A percentile compares a stretch with the other conserved stretches of the same genome.
Evolutionary conservation across 768 basidiomycete species (phyloP).

Genomic region (Tricholoma saponaceum): DNA sequence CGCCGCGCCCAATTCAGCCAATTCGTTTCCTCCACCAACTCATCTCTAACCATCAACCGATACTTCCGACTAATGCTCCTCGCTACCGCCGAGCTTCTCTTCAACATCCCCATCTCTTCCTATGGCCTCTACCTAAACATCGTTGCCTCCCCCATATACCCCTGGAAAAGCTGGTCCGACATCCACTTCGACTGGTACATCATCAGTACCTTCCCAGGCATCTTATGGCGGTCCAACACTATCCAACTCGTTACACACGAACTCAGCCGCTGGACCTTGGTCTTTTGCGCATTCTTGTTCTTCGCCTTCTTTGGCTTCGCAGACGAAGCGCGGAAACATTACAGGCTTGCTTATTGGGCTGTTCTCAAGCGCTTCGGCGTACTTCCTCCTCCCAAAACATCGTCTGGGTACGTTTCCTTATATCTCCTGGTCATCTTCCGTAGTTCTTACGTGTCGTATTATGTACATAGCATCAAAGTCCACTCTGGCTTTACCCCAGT

Average conservation of each 20-base stretch:
- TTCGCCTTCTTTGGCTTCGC: constrained; percentile 69
- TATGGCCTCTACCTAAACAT: constrained; percentile 36
- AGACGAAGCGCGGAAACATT: constrained; percentile 58
- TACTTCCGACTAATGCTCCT: constrained; percentile 59
- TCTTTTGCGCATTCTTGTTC: constrained; percentile 51
- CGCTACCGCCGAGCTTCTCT: constrained; percentile 41
- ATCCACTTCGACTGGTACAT: constrained; percentile 46
- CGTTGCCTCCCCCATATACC: constrained; percentile 23
- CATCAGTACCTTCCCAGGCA: constrained; percentile 36
- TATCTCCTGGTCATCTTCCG: background rate
- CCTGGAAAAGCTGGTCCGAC: constrained; percentile 48
- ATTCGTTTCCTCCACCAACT: constrained; percentile 30
- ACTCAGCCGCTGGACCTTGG: constrained; percentile 42
- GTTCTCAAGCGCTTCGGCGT: constrained; percentile 36
- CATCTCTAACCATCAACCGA: constrained; percentile 40
- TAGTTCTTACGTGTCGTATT: background rate
- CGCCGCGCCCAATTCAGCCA: constrained; percentile 40
- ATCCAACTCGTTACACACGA: constrained; percentile 28
- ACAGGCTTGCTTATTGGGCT: constrained; percentile 33
- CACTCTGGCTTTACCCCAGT: background rate
- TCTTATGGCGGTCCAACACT: constrained; percentile 35
- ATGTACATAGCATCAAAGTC: background rate
- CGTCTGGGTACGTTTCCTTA: background rate
- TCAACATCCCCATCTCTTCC: constrained; percentile 41
- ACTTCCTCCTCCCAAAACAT: constrained; percentile 12